Percentiles rank a stretch among this genome's conserved stretches.
Evolutionary conservation across 2,329 filamentous ascomycete species (phyloP).

Genomic region (Neopestalotiopsis sp.): DNA sequence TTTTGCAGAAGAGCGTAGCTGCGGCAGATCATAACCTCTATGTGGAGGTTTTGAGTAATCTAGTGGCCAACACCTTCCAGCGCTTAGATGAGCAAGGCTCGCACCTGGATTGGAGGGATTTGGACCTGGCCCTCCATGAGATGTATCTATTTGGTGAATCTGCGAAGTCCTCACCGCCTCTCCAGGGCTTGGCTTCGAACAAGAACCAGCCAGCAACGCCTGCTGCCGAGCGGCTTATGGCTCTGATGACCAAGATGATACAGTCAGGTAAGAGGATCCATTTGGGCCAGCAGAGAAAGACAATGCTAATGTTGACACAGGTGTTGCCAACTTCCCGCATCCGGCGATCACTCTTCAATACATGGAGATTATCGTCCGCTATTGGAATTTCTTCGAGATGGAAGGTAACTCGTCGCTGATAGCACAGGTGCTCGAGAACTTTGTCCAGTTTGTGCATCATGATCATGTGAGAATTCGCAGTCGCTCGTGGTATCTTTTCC

Average conservation of each 20-base stretch:
- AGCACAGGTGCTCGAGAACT: slow-evolving; percentile 86
- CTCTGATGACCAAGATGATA: slow-evolving; percentile 96
- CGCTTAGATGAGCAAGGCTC: slow-evolving; percentile 76
- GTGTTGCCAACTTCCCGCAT: slow-evolving; percentile 84
- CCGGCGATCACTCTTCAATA: slow-evolving; percentile 94
- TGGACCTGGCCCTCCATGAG: slow-evolving; percentile 92
- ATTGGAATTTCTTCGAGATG: slow-evolving; percentile 89
- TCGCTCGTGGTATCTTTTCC: slow-evolving; percentile 96
- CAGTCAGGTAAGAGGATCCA: slow-evolving; percentile 74
- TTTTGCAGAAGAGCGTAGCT: slow-evolving; percentile 90
- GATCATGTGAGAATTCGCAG: slow-evolving; percentile 85
- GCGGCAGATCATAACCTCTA: slow-evolving; percentile 88
- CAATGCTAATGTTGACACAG: slow-evolving; percentile 46
- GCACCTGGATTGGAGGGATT: slow-evolving; percentile 89
- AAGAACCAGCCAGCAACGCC: slow-evolving; percentile 74
- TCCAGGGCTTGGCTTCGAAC: slow-evolving; percentile 86
- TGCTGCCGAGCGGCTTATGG: slow-evolving; percentile 81
- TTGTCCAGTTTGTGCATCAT: slow-evolving; percentile 89
- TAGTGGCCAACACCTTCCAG: slow-evolving; percentile 88
- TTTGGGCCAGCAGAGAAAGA: slow-evolving; percentile 30
- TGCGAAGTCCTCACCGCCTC: slow-evolving; percentile 79
- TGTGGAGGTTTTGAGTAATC: slow-evolving; percentile 83
- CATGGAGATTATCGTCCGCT: slow-evolving; percentile 97
- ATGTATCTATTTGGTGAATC: slow-evolving; percentile 92
- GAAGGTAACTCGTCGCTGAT: slow-evolving; percentile 73